Percentiles rank a stretch among this genome's conserved stretches.
Conservation (phyloP, 306 rosid genomes). For the Dalbergia oliveri region DNA sequence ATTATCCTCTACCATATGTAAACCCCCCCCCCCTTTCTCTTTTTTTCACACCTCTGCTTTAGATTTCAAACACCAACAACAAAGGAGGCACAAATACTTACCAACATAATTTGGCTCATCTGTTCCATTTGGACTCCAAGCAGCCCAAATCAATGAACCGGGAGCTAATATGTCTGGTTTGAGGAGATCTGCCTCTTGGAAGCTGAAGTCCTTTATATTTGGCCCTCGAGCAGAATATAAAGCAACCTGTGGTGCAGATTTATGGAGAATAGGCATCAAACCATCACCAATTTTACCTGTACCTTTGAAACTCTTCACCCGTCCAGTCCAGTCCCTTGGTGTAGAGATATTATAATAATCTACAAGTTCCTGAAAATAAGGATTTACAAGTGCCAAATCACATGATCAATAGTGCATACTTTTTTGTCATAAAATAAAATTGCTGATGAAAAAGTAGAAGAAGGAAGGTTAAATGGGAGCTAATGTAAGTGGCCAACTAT, state of each 20-base stretch:
- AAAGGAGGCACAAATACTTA: conserved; percentile 45
- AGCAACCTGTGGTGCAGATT: conserved; percentile 99
- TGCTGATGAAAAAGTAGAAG: conserved; percentile 21
- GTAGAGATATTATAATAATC: conserved; percentile 90
- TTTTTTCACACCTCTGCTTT: too few species aligned
- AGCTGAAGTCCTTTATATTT: conserved; percentile 89
- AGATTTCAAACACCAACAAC: too few species aligned
- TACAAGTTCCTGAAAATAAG: conserved; percentile 76
- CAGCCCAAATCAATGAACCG: conserved; percentile 98
- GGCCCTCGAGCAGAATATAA: conserved; percentile 97
- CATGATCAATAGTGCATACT: conserved; percentile 32
- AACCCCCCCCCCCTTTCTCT: too few species aligned
- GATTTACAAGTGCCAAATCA: conserved; percentile 43
- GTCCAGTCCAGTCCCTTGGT: conserved; percentile 96
- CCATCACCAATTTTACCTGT: conserved; percentile 91
- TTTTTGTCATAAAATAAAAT: conserved; percentile 27
- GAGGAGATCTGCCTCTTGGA: conserved; percentile 98
- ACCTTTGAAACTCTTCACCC: conserved; percentile 88
- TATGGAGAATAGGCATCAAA: conserved; percentile 86
- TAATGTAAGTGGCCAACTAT: conserved; percentile 27
- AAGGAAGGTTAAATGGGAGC: conserved; percentile 26
- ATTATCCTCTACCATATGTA: neutral
- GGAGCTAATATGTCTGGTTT: conserved; percentile 99
- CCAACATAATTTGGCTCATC: conserved; percentile 94
- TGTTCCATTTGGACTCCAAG: conserved; percentile 99